phyloP scores from a whole-genome alignment of 1,139 yeast genomes.

The Saccharomyces hybrid region DNA sequence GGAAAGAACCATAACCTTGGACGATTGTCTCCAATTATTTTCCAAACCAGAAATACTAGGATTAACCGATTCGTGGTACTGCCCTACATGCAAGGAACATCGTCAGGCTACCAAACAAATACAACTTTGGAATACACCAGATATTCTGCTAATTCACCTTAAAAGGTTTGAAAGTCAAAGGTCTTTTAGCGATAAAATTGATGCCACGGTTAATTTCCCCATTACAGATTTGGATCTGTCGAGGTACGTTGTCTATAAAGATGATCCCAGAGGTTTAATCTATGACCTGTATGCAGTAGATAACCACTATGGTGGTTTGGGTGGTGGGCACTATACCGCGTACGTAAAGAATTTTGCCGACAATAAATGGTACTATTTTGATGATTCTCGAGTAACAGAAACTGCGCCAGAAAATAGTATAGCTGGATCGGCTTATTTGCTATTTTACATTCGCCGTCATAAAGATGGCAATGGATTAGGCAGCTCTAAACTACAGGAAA shows the following conservation, averaged over 20 bases:
- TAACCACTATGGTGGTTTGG: slow-evolving; percentile 92
- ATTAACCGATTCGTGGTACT: slow-evolving; percentile 89
- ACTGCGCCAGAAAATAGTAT: slow-evolving; percentile 56
- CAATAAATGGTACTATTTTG: slow-evolving; percentile 79
- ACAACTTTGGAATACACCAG: slow-evolving; percentile 89
- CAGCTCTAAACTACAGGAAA: slow-evolving; percentile 27
- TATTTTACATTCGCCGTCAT: slow-evolving; percentile 65
- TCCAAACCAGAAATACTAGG: slow-evolving; percentile 81
- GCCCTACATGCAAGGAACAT: slow-evolving; percentile 84
- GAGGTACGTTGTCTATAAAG: slow-evolving; percentile 42
- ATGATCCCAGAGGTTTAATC: slow-evolving; percentile 36
- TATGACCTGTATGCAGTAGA: slow-evolving; percentile 92
- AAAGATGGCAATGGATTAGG: slow-evolving; percentile 20
- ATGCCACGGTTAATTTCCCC: slow-evolving; percentile 79
- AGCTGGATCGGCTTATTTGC: slow-evolving; percentile 79
- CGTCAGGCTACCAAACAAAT: slow-evolving; percentile 87
- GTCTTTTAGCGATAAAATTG: slow-evolving; percentile 84
- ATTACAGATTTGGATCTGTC: slow-evolving; percentile 72
- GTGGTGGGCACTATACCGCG: slow-evolving; percentile 97
- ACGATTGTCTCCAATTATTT: slow-evolving; percentile 70
- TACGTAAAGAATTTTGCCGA: slow-evolving; percentile 75
- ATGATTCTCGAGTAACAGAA: slow-evolving; percentile 70
- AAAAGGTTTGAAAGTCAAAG: slow-evolving; percentile 85
- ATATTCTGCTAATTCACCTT: slow-evolving; percentile 78
- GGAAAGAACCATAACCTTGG: slow-evolving; percentile 51